phyloP scores from a whole-genome alignment of 129 eudicot species.

The Arctium lappa region DNA sequence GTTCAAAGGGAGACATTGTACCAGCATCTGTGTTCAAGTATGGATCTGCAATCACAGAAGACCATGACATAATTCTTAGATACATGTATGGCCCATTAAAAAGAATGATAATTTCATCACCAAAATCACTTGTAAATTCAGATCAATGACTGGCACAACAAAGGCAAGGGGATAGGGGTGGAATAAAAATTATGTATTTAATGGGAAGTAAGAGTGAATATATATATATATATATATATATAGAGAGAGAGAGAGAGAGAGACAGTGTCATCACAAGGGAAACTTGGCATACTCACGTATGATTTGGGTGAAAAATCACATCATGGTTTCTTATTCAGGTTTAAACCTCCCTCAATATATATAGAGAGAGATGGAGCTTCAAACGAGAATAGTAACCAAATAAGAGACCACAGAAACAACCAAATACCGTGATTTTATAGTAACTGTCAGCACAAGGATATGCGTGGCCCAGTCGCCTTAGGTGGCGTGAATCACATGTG shows the following conservation, averaged over 20 bases:
- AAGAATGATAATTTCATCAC: background rate
- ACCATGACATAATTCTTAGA: conserved; percentile 4
- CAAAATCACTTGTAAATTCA: background rate
- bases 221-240: background rate
- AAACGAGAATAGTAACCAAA: too few species aligned
- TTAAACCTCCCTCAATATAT: too few species aligned
- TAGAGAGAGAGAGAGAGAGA: too few species aligned
- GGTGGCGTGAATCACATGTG: too few species aligned
- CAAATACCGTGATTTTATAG: too few species aligned
- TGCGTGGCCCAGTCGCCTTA: too few species aligned
- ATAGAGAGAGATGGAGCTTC: too few species aligned
- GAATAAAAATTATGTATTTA: background rate
- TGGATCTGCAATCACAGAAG: conserved; percentile 67
- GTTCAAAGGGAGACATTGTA: conserved; percentile 98
- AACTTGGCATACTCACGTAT: too few species aligned
- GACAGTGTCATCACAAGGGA: background rate
- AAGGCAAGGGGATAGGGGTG: background rate
- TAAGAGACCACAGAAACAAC: too few species aligned
- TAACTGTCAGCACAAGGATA: too few species aligned
- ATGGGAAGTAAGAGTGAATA: background rate
- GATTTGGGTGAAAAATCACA: too few species aligned
- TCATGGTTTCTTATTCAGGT: too few species aligned
- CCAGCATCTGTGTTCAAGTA: conserved; percentile 97
- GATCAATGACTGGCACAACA: conserved; percentile 1
- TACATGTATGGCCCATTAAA: conserved; percentile 6